Percentiles rank a stretch among this genome's conserved stretches.
These are phyloP conservation scores for Tylopilus felleus DNA, from an alignment of 768 basidiomycete genomes.

Conservation along the genomic window DNA sequence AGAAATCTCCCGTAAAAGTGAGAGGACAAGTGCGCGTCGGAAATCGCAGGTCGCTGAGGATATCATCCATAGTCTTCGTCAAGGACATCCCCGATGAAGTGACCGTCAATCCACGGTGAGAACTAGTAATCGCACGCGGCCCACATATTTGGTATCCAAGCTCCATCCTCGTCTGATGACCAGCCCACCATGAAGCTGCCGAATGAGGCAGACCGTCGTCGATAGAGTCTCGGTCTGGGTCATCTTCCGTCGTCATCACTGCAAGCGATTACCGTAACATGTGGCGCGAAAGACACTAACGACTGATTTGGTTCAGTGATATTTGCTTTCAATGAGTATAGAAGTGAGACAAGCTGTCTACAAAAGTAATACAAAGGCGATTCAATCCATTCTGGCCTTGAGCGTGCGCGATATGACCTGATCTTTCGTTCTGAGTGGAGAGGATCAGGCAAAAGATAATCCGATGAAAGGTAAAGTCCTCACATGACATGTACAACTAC, in stretches of 20 bases:
- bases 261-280: not conserved
- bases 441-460: conserved; percentile 7
- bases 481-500: conserved; percentile 94
- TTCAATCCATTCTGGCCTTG: conserved; percentile 89
- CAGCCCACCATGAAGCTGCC: no score
- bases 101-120: not conserved
- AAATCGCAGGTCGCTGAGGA: conserved; percentile 14
- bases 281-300: no score
- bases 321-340: not conserved
- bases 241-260: not conserved
- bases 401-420: conserved; percentile 78
- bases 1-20: conserved; percentile 13
- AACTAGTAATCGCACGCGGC: no score
- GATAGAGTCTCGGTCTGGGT: no score
- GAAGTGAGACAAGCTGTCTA: conserved; percentile 13
- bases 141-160: no score
- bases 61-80: conserved; percentile 3
- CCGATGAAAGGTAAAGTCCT: conserved; percentile 32
- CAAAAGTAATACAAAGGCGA: conserved; percentile 9
- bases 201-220: no score
- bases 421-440: conserved; percentile 58
- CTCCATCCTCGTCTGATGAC: no score
- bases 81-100: conserved; percentile 3
- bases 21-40: conserved; percentile 13
- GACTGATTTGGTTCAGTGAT: not conserved